Percentiles rank a stretch among this genome's conserved stretches.
Evolutionary conservation across 345 rosid genomes (phyloP).

Genomic region (Abelmoschus esculentus): DNA sequence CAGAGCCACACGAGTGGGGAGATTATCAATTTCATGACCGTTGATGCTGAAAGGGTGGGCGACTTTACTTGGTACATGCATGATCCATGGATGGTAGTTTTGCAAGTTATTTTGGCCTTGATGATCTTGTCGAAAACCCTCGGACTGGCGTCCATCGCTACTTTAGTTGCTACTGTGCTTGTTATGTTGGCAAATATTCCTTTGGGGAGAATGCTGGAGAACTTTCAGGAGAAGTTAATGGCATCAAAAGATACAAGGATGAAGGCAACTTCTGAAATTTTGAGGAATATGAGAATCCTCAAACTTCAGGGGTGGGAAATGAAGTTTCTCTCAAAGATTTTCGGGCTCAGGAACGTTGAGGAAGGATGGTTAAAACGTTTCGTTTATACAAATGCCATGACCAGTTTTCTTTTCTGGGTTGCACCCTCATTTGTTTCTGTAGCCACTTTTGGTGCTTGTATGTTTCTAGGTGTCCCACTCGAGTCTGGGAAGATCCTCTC

Average conservation of each 20-base stretch:
- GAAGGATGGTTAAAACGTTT: conserved; percentile 40
- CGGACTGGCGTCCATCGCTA: conserved; percentile 47
- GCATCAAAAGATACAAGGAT: conserved; percentile 49
- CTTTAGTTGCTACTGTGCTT: conserved; percentile 34
- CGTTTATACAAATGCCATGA: conserved; percentile 27
- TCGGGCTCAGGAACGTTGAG: conserved; percentile 36
- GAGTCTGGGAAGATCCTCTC: conserved; percentile 54
- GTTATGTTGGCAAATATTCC: conserved; percentile 47
- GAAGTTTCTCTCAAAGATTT: conserved; percentile 42
- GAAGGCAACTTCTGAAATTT: conserved; percentile 56
- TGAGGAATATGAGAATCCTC: conserved; percentile 62
- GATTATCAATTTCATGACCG: conserved; percentile 50
- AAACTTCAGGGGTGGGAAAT: conserved; percentile 81
- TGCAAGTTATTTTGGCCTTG: conserved; percentile 31
- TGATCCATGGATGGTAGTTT: conserved; percentile 35
- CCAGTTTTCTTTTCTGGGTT: conserved; percentile 34
- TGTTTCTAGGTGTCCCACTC: conserved; percentile 40
- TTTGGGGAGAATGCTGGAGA: conserved; percentile 40
- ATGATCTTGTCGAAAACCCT: conserved; percentile 40
- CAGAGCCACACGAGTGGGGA: conserved; percentile 54
- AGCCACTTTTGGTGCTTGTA: conserved; percentile 41
- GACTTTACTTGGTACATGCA: conserved; percentile 50
- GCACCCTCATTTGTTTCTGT: conserved; percentile 52
- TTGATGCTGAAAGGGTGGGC: conserved; percentile 52
- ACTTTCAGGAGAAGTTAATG: conserved; percentile 52